These are phyloP conservation scores for Alternaria solani DNA, from an alignment of 2,329 filamentous ascomycete species.

Conservation along the genomic window DNA sequence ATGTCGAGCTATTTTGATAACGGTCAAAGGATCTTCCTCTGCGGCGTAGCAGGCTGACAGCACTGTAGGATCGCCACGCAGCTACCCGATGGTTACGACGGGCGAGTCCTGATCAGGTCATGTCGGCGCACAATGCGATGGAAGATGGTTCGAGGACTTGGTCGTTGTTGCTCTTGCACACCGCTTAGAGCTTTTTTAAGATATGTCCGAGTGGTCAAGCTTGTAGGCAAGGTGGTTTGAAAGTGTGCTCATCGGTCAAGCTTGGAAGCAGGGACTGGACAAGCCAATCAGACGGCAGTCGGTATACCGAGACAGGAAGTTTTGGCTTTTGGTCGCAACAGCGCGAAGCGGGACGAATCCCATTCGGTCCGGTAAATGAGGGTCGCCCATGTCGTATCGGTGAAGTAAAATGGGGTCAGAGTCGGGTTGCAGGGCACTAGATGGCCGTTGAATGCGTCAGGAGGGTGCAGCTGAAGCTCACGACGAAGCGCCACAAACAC, in stretches of 20 bases:
- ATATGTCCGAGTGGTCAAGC: constrained; percentile 5
- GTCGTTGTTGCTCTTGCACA: constrained; percentile 5
- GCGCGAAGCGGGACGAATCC: constrained; percentile 11
- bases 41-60: constrained; percentile 8
- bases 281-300: constrained; percentile 8
- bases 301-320: constrained; percentile 10
- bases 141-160: constrained; percentile 3
- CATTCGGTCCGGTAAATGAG: constrained; percentile 14
- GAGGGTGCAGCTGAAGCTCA: constrained; percentile 12
- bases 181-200: constrained; percentile 3
- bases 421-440: constrained; percentile 10
- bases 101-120: constrained; percentile 8
- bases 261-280: background rate
- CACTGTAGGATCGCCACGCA: constrained; percentile 12
- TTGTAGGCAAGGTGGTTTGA: constrained; percentile 12
- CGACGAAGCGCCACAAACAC: constrained; percentile 14
- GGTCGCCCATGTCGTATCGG: constrained; percentile 11
- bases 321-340: background rate
- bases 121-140: constrained; percentile 9
- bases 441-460: constrained; percentile 18
- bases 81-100: constrained; percentile 9
- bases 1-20: constrained; percentile 5
- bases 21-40: constrained; percentile 1
- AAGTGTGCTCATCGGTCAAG: constrained; percentile 11
- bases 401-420: constrained; percentile 10